Conservation (phyloP, 805 yeast genomes). For the Ogataea pignaliae region DNA sequence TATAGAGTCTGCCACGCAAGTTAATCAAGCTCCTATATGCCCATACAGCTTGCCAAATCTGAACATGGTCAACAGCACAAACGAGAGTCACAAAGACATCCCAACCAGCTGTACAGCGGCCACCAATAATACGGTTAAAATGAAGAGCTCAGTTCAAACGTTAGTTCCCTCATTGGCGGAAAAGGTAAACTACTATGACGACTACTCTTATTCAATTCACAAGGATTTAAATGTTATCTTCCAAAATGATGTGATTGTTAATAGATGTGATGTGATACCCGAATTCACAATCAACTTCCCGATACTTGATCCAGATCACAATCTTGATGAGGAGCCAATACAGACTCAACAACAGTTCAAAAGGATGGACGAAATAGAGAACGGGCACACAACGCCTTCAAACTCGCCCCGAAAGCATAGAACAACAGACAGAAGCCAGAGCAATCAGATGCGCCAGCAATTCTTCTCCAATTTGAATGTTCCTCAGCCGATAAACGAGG, state of each 20-base stretch:
- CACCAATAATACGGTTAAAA: conserved; percentile 7
- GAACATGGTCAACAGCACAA: neutral
- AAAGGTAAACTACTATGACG: neutral
- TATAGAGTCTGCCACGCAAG: neutral
- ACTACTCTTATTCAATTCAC: conserved; percentile 1
- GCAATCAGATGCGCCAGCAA: neutral
- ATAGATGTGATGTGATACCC: conserved; percentile 2
- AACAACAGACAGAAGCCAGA: neutral
- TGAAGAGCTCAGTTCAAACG: conserved; percentile 17
- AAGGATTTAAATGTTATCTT: neutral
- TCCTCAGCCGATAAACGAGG: neutral
- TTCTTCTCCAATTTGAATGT: neutral
- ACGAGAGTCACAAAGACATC: conserved; percentile 1
- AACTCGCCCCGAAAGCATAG: neutral
- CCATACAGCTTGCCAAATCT: no score
- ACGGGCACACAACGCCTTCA: neutral
- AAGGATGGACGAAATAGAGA: neutral
- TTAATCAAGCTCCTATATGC: neutral
- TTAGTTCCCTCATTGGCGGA: conserved; percentile 15
- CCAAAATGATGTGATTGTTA: neutral
- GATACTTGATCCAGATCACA: neutral
- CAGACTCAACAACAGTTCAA: neutral
- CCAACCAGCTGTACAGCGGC: conserved; percentile 6
- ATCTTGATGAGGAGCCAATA: no score
- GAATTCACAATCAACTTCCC: conserved; percentile 1